Evolutionary conservation across 345 rosid genomes (phyloP).

Genomic region (Populus alba): DNA sequence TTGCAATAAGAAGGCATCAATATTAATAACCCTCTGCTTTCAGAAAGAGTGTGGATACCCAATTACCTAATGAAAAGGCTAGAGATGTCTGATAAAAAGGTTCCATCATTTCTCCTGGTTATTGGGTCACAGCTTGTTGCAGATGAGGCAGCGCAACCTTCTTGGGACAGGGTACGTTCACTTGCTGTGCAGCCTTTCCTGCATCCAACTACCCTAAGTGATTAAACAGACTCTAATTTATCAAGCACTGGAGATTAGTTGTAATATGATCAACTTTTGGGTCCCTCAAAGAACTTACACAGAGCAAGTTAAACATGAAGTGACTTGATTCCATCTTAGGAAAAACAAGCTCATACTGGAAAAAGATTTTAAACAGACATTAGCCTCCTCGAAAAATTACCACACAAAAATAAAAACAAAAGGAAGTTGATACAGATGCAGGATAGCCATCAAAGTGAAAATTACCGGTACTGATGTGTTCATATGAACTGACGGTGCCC

Average conservation of each 20-base stretch:
- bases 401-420: constrained; percentile 50
- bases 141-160: too few species aligned
- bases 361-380: constrained; percentile 62
- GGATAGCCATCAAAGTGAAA: background rate
- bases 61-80: background rate
- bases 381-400: constrained; percentile 42
- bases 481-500: constrained; percentile 45
- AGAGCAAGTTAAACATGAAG: too few species aligned
- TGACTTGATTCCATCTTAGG: constrained; percentile 58
- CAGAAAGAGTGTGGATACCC: background rate
- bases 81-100: background rate
- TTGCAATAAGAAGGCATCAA: background rate
- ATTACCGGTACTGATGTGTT: constrained; percentile 20
- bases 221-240: too few species aligned
- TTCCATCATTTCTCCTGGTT: background rate
- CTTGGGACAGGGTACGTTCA: too few species aligned
- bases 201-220: too few species aligned
- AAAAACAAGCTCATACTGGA: constrained; percentile 60
- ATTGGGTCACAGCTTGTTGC: too few species aligned
- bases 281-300: too few species aligned
- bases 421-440: constrained; percentile 5
- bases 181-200: too few species aligned
- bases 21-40: background rate
- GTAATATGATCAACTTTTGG: too few species aligned
- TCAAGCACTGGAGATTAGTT: too few species aligned